Evolutionary conservation across 306 rosid species (phyloP), one percentile per base, ranked within the genome.

Genomic region (Vigna trinervia): DNA sequence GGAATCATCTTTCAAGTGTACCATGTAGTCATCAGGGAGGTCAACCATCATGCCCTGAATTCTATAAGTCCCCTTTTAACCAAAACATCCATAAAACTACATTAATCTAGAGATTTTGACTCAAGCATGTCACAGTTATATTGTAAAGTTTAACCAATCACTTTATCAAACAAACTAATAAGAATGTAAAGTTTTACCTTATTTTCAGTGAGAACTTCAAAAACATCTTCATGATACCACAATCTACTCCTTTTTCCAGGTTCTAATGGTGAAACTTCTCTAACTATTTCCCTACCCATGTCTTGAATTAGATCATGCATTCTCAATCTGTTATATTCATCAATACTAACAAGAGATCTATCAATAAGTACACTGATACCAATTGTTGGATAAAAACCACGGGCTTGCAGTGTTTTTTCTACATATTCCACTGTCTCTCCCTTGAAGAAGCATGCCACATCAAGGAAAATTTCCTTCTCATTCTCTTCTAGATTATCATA

Each of bases 221-320:
- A 7, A 64, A 81, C 78, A 78, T 86, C 90, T 59, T 86, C 86
- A 46, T 61, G 75, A 51, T 38, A 32, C 86, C 87, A 86, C 36
- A 84, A 17, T 57, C 87, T 81, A 63, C 84, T 86, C 14, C 82
- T 57, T 1, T 47, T 71, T 22, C 82, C 84, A 2, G 86, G 87
- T 51, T 81, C 87, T 51, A 69, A 23, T 8, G 75, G 87, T 30
- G 66, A 60, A 74, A 78, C 82, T 81, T 70, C 73, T 59, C 84
- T 77, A 36, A 84, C 84, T 61, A 84, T 78, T 62, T 84, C 86
- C 26, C 80, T 78, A 0, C 86, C 87, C 87, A 86, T 84, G 60
- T 86, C 84, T 78, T 75, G 84, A 26, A 86, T 69, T 15, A 84
- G 74, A 60, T 86, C 90, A 81, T 86, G 87, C 87, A 86, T 86